Evolutionary conservation across 768 basidiomycete species (phyloP).

Genomic region (Lyophyllum semitale): DNA sequence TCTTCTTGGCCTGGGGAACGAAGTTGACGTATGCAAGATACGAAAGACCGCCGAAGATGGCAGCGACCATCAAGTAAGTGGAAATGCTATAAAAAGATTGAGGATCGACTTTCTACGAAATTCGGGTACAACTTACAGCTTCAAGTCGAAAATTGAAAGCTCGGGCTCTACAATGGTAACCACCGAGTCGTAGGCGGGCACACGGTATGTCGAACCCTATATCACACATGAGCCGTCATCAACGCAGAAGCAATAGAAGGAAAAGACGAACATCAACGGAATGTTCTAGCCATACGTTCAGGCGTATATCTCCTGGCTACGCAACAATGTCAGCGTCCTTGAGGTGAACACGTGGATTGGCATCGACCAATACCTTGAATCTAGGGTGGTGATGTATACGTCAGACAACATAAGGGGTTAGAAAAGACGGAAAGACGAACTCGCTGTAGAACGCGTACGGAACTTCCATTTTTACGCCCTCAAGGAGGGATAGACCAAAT

Average conservation of each 20-base stretch:
- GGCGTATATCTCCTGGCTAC: constrained; percentile 74
- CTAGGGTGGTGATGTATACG: constrained; percentile 30
- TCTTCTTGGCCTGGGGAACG: constrained; percentile 64
- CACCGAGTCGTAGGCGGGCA: constrained; percentile 72
- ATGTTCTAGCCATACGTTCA: constrained; percentile 80
- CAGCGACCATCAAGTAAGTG: constrained; percentile 71
- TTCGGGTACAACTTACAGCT: constrained; percentile 56
- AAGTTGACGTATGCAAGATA: constrained; percentile 72
- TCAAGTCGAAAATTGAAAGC: constrained; percentile 74
- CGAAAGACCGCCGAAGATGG: constrained; percentile 58
- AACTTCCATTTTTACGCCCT: constrained; percentile 60
- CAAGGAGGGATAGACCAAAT: constrained; percentile 53
- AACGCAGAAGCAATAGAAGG: neutral
- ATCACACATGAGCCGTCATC: neutral
- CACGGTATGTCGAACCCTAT: constrained; percentile 61
- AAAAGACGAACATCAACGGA: constrained; percentile 51
- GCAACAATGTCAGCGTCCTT: constrained; percentile 7
- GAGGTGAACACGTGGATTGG: constrained; percentile 1
- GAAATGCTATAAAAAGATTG: constrained; percentile 41
- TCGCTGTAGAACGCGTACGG: constrained; percentile 82
- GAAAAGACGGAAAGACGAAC: constrained; percentile 43
- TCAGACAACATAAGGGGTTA: constrained; percentile 7
- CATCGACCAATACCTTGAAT: constrained; percentile 52
- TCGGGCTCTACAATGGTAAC: constrained; percentile 83
- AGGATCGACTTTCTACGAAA: neutral